Evolutionary conservation across 108 stramenopile species (phyloP).

Genomic region (Cylindrotheca closterium): DNA sequence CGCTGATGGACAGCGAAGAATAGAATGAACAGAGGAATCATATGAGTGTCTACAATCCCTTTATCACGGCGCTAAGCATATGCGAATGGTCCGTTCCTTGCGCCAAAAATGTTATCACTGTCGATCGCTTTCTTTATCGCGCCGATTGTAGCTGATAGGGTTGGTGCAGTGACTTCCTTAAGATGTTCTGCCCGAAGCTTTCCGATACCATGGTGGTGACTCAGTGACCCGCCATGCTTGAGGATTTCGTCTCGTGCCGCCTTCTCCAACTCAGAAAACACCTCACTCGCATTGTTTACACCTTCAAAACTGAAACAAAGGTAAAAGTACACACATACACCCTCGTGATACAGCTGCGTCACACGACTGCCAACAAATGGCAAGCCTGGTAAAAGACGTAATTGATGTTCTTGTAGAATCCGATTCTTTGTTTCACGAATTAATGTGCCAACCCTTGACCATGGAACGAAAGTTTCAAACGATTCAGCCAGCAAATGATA

Average conservation of each 20-base stretch:
- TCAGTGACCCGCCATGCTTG: constrained; percentile 81
- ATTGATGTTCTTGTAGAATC: constrained; percentile 63
- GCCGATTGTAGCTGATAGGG: constrained; percentile 31
- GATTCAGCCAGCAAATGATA: constrained; percentile 88
- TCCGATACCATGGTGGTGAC: constrained; percentile 95
- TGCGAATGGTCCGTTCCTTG: constrained; percentile 59
- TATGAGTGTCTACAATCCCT: too few relatives aligned
- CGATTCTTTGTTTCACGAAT: constrained; percentile 62
- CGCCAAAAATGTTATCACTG: constrained; percentile 77
- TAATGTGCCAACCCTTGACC: constrained; percentile 72
- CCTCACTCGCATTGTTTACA: constrained; percentile 51
- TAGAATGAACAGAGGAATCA: too few relatives aligned
- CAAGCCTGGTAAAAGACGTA: constrained; percentile 65
- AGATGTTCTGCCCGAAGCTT: constrained; percentile 77
- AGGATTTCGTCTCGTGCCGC: constrained; percentile 88
- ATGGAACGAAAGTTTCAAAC: constrained; percentile 93
- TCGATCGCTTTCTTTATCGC: constrained; percentile 68
- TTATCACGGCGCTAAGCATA: too few relatives aligned
- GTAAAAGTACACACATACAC: constrained; percentile 94
- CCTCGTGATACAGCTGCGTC: constrained; percentile 95
- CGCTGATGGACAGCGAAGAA: constrained; percentile 36
- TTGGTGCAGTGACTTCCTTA: constrained; percentile 42
- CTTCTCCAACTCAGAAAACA: constrained; percentile 76
- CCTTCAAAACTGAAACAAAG: constrained; percentile 80
- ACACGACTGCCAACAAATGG: constrained; percentile 88